Evolutionary conservation across 768 basidiomycete species (phyloP).

Genomic region (Boletus vermiculosoides): DNA sequence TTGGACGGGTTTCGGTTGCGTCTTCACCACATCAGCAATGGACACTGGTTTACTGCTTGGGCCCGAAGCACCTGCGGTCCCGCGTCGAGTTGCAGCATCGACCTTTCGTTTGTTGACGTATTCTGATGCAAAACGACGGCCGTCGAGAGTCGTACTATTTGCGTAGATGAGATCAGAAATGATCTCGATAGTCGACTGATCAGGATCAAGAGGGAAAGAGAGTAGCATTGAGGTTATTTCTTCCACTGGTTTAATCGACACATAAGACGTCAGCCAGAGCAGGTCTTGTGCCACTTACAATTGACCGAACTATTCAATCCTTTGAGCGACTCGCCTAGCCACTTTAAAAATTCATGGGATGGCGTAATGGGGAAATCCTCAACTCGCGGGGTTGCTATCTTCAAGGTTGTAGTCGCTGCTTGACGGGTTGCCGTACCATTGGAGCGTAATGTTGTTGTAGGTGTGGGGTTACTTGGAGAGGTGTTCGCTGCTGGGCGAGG

Average conservation of each 20-base stretch:
- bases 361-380: conserved; percentile 70
- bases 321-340: conserved; percentile 84
- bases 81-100: conserved; percentile 62
- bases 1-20: conserved; percentile 72
- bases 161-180: conserved; percentile 95
- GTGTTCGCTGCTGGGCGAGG: conserved; percentile 36
- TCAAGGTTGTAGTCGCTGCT: conserved; percentile 35
- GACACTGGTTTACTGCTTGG: conserved; percentile 54
- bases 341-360: conserved; percentile 88
- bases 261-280: conserved; percentile 15
- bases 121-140: conserved; percentile 90
- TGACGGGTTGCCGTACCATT: conserved; percentile 40
- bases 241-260: conserved; percentile 61
- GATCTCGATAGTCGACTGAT: conserved; percentile 78
- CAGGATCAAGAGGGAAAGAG: conserved; percentile 89
- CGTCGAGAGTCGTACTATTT: conserved; percentile 92
- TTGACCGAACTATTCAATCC: conserved; percentile 59
- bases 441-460: conserved; percentile 36
- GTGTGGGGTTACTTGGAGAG: conserved; percentile 28
- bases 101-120: conserved; percentile 84
- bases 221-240: conserved; percentile 96
- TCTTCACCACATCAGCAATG: conserved; percentile 89
- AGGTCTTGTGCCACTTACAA: conserved; percentile 37
- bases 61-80: conserved; percentile 37
- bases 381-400: conserved; percentile 35